Evolutionary conservation across 2,329 filamentous ascomycete genomes (phyloP).

Genomic region (Aureobasidium sp.): DNA sequence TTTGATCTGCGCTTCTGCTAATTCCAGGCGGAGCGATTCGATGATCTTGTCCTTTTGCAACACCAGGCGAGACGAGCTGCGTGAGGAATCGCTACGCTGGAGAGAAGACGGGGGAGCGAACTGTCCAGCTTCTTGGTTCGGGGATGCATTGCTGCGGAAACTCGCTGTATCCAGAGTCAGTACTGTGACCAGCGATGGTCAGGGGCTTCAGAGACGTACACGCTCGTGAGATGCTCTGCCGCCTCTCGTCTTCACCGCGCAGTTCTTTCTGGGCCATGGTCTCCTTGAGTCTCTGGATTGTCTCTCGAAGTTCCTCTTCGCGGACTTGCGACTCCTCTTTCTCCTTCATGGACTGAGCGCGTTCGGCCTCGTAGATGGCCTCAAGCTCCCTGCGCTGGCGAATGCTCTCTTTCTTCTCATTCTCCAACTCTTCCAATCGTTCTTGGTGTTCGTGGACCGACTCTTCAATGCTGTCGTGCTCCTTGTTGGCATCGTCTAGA

Average conservation of each 20-base stretch:
- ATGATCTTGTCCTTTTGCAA: conserved; percentile 96
- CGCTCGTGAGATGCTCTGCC: conserved; percentile 42
- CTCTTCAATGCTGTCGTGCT: conserved; percentile 84
- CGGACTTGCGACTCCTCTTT: conserved; percentile 79
- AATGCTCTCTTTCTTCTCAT: conserved; percentile 76
- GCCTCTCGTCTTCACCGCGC: conserved; percentile 45
- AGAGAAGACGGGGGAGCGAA: conserved; percentile 83
- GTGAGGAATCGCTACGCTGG: conserved; percentile 72
- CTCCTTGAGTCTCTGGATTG: conserved; percentile 89
- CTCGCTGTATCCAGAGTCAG: conserved; percentile 31
- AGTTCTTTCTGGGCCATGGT: conserved; percentile 68
- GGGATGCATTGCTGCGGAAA: conserved; percentile 45
- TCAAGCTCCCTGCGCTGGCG: conserved; percentile 87
- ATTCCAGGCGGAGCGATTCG: conserved; percentile 80
- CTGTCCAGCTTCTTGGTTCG: conserved; percentile 64
- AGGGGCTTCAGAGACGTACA: conserved; percentile 17
- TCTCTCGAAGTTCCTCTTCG: conserved; percentile 83
- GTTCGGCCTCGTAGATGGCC: conserved; percentile 84
- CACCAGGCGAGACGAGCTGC: conserved; percentile 73
- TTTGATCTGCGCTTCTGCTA: conserved; percentile 93
- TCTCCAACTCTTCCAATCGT: conserved; percentile 70
- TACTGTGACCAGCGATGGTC: background rate
- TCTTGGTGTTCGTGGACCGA: conserved; percentile 79
- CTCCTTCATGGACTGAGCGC: conserved; percentile 79
- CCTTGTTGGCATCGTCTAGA: conserved; percentile 74